Conservation (phyloP, 2,329 filamentous ascomycete genomes). For the Tolypocladium paradoxum region DNA sequence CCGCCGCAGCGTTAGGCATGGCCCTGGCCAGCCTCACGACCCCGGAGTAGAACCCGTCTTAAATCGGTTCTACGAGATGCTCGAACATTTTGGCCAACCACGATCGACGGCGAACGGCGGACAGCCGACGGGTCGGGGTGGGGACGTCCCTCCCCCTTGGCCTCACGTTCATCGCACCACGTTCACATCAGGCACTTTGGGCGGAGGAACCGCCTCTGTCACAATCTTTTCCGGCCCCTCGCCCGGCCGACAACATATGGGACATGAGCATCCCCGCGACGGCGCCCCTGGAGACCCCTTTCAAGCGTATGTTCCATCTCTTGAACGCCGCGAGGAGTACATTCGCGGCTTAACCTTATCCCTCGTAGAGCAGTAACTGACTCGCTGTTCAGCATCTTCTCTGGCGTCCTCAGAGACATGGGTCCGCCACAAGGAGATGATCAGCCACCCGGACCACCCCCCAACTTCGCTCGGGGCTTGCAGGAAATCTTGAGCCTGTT, state of each 20-base stretch:
- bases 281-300: conserved; percentile 28
- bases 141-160: not conserved
- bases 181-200: conserved; percentile 24
- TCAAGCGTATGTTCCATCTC: conserved; percentile 31
- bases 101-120: not conserved
- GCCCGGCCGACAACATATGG: conserved; percentile 4
- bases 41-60: conserved; percentile 26
- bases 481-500: conserved; percentile 45
- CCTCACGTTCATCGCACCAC: conserved; percentile 26
- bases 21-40: conserved; percentile 16
- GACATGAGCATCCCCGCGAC: conserved; percentile 3
- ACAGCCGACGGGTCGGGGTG: not conserved
- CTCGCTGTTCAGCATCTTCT: conserved; percentile 30
- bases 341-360: too few species aligned
- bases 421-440: conserved; percentile 19
- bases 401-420: conserved; percentile 30
- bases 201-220: conserved; percentile 34
- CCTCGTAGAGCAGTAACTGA: conserved; percentile 1
- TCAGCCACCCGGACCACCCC: conserved; percentile 9
- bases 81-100: conserved; percentile 23
- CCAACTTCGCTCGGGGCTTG: conserved; percentile 24
- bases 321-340: not conserved
- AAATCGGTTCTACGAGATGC: conserved; percentile 32
- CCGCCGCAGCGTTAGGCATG: conserved; percentile 22
- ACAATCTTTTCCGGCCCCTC: conserved; percentile 34